Conservation (phyloP, 371 early-diverging fungal genomes). For the Umbelopsis sp. region DNA sequence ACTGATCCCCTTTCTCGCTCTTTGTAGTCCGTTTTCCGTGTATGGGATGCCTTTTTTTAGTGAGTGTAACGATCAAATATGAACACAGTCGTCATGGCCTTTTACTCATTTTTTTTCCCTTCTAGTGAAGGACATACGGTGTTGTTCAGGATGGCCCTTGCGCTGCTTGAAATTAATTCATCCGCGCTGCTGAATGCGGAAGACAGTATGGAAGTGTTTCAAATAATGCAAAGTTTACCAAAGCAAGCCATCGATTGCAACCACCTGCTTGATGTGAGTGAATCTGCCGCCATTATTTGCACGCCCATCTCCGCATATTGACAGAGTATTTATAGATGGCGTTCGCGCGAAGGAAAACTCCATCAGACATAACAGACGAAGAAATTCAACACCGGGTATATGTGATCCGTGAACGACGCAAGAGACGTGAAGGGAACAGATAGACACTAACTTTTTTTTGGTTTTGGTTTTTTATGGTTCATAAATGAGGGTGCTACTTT, state of each 20-base stretch:
- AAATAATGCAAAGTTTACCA: slow-evolving; percentile 8
- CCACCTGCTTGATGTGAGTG: slow-evolving; percentile 11
- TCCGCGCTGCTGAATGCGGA: neutral
- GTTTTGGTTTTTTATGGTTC: neutral
- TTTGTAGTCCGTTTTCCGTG: slow-evolving; percentile 62
- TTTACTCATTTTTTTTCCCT: neutral
- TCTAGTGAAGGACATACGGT: slow-evolving; percentile 77
- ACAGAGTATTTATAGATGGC: neutral
- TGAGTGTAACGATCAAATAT: slow-evolving; percentile 33
- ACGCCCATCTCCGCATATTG: neutral
- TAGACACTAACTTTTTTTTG: too few species aligned
- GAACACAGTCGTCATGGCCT: neutral
- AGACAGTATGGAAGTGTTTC: slow-evolving; percentile 7
- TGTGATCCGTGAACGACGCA: neutral
- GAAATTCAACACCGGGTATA: neutral
- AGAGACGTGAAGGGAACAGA: neutral
- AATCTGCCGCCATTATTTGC: too few species aligned
- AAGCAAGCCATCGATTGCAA: slow-evolving; percentile 16
- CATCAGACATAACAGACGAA: neutral
- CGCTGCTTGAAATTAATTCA: slow-evolving; percentile 69
- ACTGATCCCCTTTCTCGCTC: too few species aligned
- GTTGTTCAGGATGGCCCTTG: slow-evolving; percentile 76
- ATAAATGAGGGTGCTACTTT: neutral
- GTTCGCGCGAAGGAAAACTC: neutral
- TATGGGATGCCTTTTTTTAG: slow-evolving; percentile 86